Base-by-base conservation (phyloP, 164 flowering plant species). In the Berberis vulgaris region DNA sequence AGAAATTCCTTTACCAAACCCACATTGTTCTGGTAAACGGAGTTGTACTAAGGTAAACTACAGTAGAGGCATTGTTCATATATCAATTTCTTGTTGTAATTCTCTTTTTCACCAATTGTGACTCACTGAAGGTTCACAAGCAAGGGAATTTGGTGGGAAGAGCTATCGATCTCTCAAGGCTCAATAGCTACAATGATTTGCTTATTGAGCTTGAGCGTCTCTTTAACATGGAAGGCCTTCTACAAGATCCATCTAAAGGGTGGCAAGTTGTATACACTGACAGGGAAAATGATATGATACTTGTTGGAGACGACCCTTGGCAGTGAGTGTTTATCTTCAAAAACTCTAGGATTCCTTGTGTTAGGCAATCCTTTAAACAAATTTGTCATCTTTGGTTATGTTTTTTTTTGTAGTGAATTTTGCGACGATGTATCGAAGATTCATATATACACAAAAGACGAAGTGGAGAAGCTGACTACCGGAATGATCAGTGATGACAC, bases 251-350 rank as follows among this genome's bases (percentile, higher is more conserved):
- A 13, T 80, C 76, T 9, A 77, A 83, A 71, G 96, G 96, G 41
- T 93, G 98, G 98, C 80, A 79, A 41, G 78, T 93, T 64, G 76
- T 89, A 73, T 93, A 86, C 77, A 93, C 93, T 2, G 98, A 89
- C 70, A 80, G 81, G 49, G 97, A 93, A 67, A 76, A 86, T 62
- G 98, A 92, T 69, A 74, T 86, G 72, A 85, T 92, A 91, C 86
- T 85, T 13, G 93, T 87, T 39, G 98, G 98, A 3, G 98, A 93
- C 76, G 87, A 88, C 47, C 97, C 98, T 45, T 93, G 98, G 98
- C 76, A 77, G 98, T 93, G 75, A 89, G 98, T 81, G 0, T 69
- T 67, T 52, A 2, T 57, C 6, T 57, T 13, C 9, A 3, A 52
- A 7, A 52, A 26, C 50, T 47, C 50, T 47, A 52, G 2, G 4